Evolutionary conservation across 2,329 filamentous ascomycete species (phyloP), one percentile per base, ranked within the genome.

Genomic region (Trichoderma hamatum): DNA sequence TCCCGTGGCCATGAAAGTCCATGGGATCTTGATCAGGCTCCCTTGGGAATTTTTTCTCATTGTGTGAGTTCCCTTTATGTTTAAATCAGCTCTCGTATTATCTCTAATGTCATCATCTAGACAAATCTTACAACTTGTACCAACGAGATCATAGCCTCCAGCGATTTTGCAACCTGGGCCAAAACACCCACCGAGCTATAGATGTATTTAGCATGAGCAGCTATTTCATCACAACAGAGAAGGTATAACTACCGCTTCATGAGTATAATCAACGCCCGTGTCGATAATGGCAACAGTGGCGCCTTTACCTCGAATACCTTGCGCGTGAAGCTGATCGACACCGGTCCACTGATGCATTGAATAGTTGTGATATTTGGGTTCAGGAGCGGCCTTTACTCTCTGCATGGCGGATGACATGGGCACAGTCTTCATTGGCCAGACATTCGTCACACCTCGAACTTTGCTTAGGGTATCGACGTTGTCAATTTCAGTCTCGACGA

Each of bases 281-380:
- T 82, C 81, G 49, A 82, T 77, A 32, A 82, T 73, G 10, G 80
- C 80, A 39, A 82, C 73, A 39, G 75, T 81, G 16, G 75, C 78
- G 1, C 80, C 80, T 54, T 78, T 78, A 3, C 81, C 81, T 10
- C 76, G 72, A 19, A 81, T 77, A 2, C 80, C 80, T n/a, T 73
- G 71, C 21, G 74, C 73, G 51, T 82, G 81, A 2, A 82, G 75
- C 63, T 74, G 77, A 26, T 80, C 77, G 1, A 82, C 80, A 3
- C 80, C 79, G 4, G 80, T 82, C 74, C 78, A 78, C 19, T 76
- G 74, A 54, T 82, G 80, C n/a, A 78, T 72, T 2, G 77, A 77
- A 60, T 80, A 80, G 55, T 79, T 80, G 11, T 55, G 52, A 11
- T 36, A 61, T 39, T 64, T 71, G 32, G 36, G n/a, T 26, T 68